Evolutionary conservation across 176 grass and related monocot species (phyloP).

Genomic region (bread wheat (Triticum aestivum)): IWGSC_CS_RefSeq_v2.1 NC_057810.1:208514351-208514850

Average conservation of each 20-base stretch:
- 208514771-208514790: conserved; percentile 51
- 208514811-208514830: conserved; percentile 92
- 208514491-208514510: too few relatives aligned
- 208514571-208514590: too few relatives aligned
- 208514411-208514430: too few relatives aligned
- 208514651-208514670: conserved; percentile 6
- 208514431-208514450: too few relatives aligned
- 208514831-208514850: conserved; percentile 57
- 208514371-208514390: too few relatives aligned
- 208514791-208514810: conserved; percentile 55
- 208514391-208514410: too few relatives aligned
- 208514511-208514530: too few relatives aligned
- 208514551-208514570: too few relatives aligned
- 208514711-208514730: conserved; percentile 14
- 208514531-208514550: too few relatives aligned
- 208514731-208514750: conserved; percentile 6
- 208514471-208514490: too few relatives aligned
- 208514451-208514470: too few relatives aligned
- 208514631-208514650: conserved; percentile 60
- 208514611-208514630: conserved; percentile 72
- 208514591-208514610: not conserved
- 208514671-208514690: not conserved
- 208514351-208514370: too few relatives aligned
- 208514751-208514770: not conserved
- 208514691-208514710: not conserved